Evolutionary conservation across 2,329 filamentous ascomycete genomes (phyloP), one percentile per base, ranked within the genome.

Genomic region (Botrytis porri): DNA sequence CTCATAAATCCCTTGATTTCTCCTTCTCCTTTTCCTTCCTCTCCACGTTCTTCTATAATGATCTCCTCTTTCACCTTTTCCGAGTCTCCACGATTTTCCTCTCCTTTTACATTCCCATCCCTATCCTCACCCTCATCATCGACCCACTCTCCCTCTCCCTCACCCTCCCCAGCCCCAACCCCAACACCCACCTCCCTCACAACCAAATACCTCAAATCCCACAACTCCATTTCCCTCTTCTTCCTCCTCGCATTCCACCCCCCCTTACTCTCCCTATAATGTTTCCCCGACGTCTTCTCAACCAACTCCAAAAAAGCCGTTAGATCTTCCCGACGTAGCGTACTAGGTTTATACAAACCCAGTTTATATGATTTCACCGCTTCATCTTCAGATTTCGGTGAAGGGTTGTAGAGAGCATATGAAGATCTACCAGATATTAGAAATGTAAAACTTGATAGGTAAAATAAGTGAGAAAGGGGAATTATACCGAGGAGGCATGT

Each of bases 141-240:
- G 35, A 39, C 80, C 74, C 84, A 94, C 81, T 9, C 94, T 83
- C 80, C 93, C 94, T 57, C 51, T 29, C 51, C 51, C 14, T 54
- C 45, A 25, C 22, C 43, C 20, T 22, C 90, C 86, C 80, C 95
- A 86, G 72, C 90, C 89, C 0, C 95, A 86, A 72, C 90, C 89
- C 0, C 84, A 81, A 5, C 90, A 20, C 35, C 22, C 39, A 16
- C 39, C 57, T 22, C 80, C 75, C 84, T 85, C 66, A 92, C 86
- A 5, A 94, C 81, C 12, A 94, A 83, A 80, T 93, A 95, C 61
- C 90, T 86, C 80, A 95, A 86, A 73, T 90, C 89, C 0, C 84
- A 81, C 8, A 91, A 88, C 74, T 83, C 83, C 92, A 95, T 94
- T 83, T 95, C 92, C 20, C 82, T 82, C 69, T 83, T 83, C 83